A percentile compares a stretch with the other conserved stretches of the same genome.
These are phyloP conservation scores for Bidens hawaiensis DNA, from an alignment of 140 eudicot genomes.

Conservation along the genomic window DNA sequence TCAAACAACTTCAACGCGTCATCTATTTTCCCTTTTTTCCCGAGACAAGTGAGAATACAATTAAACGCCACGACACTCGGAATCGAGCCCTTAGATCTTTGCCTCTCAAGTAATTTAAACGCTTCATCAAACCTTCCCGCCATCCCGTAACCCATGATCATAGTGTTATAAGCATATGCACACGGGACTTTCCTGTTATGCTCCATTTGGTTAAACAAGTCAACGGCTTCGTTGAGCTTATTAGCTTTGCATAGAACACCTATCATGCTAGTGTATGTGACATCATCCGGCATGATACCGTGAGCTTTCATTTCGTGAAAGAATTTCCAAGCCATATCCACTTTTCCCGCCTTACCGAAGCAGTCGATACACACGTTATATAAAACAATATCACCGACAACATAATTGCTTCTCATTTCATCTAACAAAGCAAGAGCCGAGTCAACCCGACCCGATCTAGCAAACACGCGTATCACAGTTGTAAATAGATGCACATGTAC, in stretches of 20 bases:
- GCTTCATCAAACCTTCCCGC: constrained; percentile 88
- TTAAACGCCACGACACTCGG: constrained; percentile 89
- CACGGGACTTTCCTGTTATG: constrained; percentile 59
- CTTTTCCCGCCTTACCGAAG: constrained; percentile 88
- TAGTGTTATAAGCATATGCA: constrained; percentile 90
- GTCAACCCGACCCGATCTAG: constrained; percentile 61
- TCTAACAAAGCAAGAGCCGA: constrained; percentile 71
- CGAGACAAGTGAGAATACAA: constrained; percentile 85
- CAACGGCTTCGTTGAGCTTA: constrained; percentile 69
- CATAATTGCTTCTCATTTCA: constrained; percentile 74
- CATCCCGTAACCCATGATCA: constrained; percentile 96
- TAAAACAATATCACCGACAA: constrained; percentile 71
- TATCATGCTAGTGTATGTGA: constrained; percentile 88
- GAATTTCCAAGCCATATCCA: constrained; percentile 97
- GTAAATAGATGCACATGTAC: constrained; percentile 78
- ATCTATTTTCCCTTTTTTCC: constrained; percentile 63
- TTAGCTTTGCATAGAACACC: constrained; percentile 80
- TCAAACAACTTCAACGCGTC: constrained; percentile 61
- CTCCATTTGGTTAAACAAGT: constrained; percentile 81
- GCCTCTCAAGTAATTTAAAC: constrained; percentile 67
- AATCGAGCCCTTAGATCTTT: constrained; percentile 69
- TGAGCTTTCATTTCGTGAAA: constrained; percentile 76
- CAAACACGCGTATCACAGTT: constrained; percentile 72
- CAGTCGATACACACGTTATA: constrained; percentile 88
- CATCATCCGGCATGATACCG: constrained; percentile 78